Evolutionary conservation across 1,284 basidiomycete genomes (phyloP), one percentile per base, ranked within the genome.

Genomic region (Bondarzewia mesenterica): DNA sequence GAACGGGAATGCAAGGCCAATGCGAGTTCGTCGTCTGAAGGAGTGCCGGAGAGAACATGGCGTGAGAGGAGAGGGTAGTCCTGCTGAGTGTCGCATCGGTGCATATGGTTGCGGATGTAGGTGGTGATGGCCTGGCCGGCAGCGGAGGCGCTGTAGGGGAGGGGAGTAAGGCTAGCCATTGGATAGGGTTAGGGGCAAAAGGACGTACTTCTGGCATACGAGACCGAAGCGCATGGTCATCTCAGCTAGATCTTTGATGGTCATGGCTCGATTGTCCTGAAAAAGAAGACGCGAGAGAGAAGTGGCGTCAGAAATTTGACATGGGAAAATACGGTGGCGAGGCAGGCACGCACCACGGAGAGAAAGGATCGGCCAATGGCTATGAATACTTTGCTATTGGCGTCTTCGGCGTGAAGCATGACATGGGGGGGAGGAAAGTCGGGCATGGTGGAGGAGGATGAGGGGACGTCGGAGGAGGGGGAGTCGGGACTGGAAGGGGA

Each of bases 81-180:
- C 55, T 83, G 74, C 52, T 86, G 77, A 4, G 61, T 63, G 44
- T 86, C 81, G 55, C 85, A 87, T 44, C 85, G 82, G 41, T 75
- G 64, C 53, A 81, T 72, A 59, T 88, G 85, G 51, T 73, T 73
- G 47, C 85, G 79, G 55, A 88, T 81, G 62, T 85, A 88, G 16
- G 82, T 85, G 4, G 84, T 85, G 60, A 88, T 85, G 15, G 85
- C 82, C 62, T 88, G 85, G 38, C 80, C 78, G 12, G 85, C 85
- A 46, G 85, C 85, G 43, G 83, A 85, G 46, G 76, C 71, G 61
- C 85, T 88, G 60, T 16, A 49, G 38, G 51, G 22, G 14, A 15
- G 27, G 23, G 35, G 22, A 15, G 22, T 43, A 20, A 37, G 37
- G 16, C 35, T 38, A 49, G 43, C 15, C 42, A 44, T 10, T 15